Conservation (phyloP, 1,284 basidiomycete species). For the Microbotryum lychnidis-dioicae region DNA sequence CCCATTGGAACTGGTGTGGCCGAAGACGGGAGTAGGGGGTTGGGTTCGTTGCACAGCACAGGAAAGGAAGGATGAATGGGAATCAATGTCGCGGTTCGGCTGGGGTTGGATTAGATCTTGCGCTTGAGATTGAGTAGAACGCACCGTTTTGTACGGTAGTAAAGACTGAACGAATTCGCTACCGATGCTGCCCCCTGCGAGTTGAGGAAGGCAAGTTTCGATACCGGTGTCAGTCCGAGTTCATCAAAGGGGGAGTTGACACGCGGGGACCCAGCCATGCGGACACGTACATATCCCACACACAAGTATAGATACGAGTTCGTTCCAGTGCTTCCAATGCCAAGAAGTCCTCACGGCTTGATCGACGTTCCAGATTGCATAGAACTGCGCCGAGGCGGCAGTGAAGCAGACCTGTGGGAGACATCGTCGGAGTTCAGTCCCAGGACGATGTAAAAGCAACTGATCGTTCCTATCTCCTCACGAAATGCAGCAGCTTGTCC, state of each 20-base stretch:
- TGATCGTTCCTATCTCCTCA: too few relatives aligned
- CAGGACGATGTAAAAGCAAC: too few relatives aligned
- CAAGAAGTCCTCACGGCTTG: conserved; percentile 61
- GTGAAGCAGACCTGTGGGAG: conserved; percentile 53
- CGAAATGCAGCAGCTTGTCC: conserved; percentile 75
- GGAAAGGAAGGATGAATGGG: too few relatives aligned
- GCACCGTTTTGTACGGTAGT: conserved; percentile 71
- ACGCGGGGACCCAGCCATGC: background rate
- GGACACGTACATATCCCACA: conserved; percentile 54
- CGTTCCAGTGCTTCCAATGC: conserved; percentile 70
- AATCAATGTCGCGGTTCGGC: too few relatives aligned
- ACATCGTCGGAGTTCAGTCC: too few relatives aligned
- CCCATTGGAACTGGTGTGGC: too few relatives aligned
- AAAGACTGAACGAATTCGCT: conserved; percentile 76
- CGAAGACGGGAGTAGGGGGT: too few relatives aligned
- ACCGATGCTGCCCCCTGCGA: conserved; percentile 57
- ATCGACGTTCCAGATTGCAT: conserved; percentile 78
- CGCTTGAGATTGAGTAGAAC: too few relatives aligned
- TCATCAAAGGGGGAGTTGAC: background rate
- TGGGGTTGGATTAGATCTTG: too few relatives aligned
- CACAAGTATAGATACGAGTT: conserved; percentile 58
- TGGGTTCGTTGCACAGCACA: too few relatives aligned
- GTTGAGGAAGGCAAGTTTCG: conserved; percentile 8
- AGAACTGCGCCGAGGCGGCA: conserved; percentile 69
- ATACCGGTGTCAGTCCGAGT: background rate